phyloP scores from a whole-genome alignment of 441 rosid genomes.

The Breynia disticha region DNA sequence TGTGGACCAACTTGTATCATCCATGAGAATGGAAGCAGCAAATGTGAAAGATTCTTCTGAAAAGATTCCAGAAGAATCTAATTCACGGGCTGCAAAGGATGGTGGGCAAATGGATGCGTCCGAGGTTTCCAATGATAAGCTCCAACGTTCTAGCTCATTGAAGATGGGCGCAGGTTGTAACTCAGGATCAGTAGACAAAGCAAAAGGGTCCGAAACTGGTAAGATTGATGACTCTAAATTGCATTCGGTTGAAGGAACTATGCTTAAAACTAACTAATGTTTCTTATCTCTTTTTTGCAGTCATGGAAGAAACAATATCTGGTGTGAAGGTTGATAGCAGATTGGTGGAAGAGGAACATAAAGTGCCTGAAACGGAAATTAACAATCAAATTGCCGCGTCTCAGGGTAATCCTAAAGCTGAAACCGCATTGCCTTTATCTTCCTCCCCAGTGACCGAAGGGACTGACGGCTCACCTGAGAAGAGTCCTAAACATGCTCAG shows the following conservation, averaged over 20 bases:
- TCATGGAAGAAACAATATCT: constrained; percentile 1
- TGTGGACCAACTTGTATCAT: not conserved
- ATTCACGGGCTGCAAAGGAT: not conserved
- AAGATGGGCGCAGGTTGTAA: not conserved
- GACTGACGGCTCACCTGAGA: not conserved
- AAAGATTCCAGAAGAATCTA: not conserved
- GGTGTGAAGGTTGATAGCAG: not conserved
- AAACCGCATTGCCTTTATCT: not conserved
- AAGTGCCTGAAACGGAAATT: constrained; percentile 5
- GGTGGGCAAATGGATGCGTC: not conserved
- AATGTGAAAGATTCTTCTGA: constrained; percentile 3
- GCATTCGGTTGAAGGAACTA: not conserved
- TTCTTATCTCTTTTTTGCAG: not conserved
- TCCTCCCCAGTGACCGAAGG: not conserved
- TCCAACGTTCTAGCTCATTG: not conserved
- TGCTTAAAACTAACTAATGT: not conserved
- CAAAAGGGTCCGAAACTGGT: constrained; percentile 2
- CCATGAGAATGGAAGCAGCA: not conserved
- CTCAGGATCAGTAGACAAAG: not conserved
- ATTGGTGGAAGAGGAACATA: constrained; percentile 1
- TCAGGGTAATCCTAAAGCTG: not conserved
- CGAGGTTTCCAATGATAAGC: not conserved
- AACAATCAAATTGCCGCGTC: not conserved
- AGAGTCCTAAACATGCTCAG: constrained; percentile 2
- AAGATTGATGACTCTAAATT: not conserved